Conservation (phyloP, 2,329 filamentous ascomycete species). For the Diaporthe caulivora region DNA sequence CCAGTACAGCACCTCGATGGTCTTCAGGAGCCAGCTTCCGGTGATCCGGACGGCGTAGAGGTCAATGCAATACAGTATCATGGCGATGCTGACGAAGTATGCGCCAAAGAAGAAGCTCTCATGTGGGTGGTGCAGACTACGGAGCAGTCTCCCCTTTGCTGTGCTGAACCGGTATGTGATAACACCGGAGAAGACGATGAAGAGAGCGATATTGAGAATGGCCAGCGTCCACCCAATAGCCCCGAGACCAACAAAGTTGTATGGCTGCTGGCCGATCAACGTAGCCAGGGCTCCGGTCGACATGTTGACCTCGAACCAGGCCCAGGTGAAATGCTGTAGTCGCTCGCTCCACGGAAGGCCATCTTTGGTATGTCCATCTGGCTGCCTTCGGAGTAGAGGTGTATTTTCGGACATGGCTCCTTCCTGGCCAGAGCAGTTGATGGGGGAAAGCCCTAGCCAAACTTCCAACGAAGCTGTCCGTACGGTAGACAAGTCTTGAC, state of each 20-base stretch:
- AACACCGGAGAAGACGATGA: conserved; percentile 61
- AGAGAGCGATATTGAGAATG: conserved; percentile 63
- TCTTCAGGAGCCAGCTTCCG: conserved; percentile 62
- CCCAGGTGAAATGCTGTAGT: conserved; percentile 42
- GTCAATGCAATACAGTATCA: conserved; percentile 73
- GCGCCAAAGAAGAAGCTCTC: conserved; percentile 75
- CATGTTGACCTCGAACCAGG: conserved; percentile 51
- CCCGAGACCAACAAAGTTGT: conserved; percentile 59
- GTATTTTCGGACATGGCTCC: not conserved
- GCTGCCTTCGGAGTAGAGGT: not conserved
- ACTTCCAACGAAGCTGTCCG: not conserved
- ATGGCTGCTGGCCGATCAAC: conserved; percentile 52
- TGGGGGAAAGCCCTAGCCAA: not conserved
- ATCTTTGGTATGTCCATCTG: not conserved
- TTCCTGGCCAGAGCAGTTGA: not conserved
- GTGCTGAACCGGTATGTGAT: conserved; percentile 69
- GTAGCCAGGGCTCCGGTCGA: conserved; percentile 50
- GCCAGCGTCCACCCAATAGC: conserved; percentile 62
- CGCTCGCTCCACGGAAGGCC: conserved; percentile 17
- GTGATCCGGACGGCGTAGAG: conserved; percentile 68
- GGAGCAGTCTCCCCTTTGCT: conserved; percentile 69
- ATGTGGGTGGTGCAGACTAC: conserved; percentile 73
- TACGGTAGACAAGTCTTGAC: not conserved
- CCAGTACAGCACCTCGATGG: conserved; percentile 64
- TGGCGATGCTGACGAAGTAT: conserved; percentile 72